Conservation (phyloP, 2,329 filamentous ascomycete species). For the Neonectria magnoliae region DNA sequence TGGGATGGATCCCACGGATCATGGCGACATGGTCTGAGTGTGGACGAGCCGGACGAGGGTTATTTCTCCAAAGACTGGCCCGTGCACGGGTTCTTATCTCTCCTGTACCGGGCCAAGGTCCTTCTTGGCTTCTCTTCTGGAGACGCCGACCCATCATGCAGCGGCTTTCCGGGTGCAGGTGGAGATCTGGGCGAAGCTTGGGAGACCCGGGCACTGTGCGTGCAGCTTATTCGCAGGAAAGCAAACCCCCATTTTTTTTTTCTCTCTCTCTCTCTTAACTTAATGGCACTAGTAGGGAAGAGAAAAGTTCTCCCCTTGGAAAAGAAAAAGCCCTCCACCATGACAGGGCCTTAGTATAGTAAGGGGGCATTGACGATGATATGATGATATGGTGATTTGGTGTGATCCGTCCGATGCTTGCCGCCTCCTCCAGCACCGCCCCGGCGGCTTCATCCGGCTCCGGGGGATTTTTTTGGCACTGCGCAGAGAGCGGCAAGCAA, state of each 20-base stretch:
- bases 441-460: constrained; percentile 3
- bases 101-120: constrained; percentile 9
- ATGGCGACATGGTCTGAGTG: constrained; percentile 24
- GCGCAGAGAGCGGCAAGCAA: background rate
- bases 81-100: constrained; percentile 36
- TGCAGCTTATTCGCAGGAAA: background rate
- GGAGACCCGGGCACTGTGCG: background rate
- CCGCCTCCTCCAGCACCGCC: background rate
- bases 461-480: background rate
- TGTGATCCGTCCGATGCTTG: constrained; percentile 18
- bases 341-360: constrained; percentile 26
- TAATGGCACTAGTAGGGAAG: background rate
- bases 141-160: constrained; percentile 1
- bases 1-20: constrained; percentile 23
- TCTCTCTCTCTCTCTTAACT: no score
- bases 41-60: constrained; percentile 12
- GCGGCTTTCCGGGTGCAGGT: background rate
- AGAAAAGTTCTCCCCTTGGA: background rate
- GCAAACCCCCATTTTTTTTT: background rate
- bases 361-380: constrained; percentile 23
- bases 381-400: constrained; percentile 22
- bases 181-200: background rate
- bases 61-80: constrained; percentile 22
- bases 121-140: background rate
- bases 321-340: constrained; percentile 14